Evolutionary conservation across 2,329 filamentous ascomycete species (phyloP).

Genomic region (Scedosporium dehoogii): DNA sequence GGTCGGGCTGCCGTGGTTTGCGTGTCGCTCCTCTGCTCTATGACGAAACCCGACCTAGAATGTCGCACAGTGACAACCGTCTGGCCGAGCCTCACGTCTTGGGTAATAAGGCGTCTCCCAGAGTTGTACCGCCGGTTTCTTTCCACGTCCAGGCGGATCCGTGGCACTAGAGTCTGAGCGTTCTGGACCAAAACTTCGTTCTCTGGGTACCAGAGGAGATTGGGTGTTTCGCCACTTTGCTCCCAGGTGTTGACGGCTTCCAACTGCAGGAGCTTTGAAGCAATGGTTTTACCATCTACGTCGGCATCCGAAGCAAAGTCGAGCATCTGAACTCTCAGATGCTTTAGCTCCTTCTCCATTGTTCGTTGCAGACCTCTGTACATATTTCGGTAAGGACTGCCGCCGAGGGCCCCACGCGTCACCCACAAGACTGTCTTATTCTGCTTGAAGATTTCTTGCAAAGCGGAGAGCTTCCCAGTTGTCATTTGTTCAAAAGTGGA

Average conservation of each 20-base stretch:
- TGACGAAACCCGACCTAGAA: background rate
- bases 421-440: slow-evolving; percentile 15
- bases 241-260: background rate
- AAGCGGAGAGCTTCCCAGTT: slow-evolving; percentile 14
- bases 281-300: background rate
- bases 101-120: background rate
- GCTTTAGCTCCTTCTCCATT: slow-evolving; percentile 10
- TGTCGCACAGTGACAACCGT: background rate
- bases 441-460: slow-evolving; percentile 12
- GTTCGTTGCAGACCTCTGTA: slow-evolving; percentile 10
- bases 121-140: background rate
- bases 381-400: slow-evolving; percentile 14
- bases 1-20: background rate
- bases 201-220: background rate
- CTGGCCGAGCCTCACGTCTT: background rate
- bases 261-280: background rate
- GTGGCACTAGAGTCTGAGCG: background rate
- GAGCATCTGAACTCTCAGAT: slow-evolving; percentile 12
- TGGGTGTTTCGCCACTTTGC: background rate
- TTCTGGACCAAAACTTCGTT: background rate
- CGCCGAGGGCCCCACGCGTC: slow-evolving; percentile 12
- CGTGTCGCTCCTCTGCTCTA: background rate
- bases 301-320: slow-evolving; percentile 7
- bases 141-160: background rate
- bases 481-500: slow-evolving; percentile 22